A percentile compares a stretch with the other conserved stretches of the same genome.
phyloP scores from a whole-genome alignment of 208 protist genomes.

The Naegleria gruberi region DNA sequence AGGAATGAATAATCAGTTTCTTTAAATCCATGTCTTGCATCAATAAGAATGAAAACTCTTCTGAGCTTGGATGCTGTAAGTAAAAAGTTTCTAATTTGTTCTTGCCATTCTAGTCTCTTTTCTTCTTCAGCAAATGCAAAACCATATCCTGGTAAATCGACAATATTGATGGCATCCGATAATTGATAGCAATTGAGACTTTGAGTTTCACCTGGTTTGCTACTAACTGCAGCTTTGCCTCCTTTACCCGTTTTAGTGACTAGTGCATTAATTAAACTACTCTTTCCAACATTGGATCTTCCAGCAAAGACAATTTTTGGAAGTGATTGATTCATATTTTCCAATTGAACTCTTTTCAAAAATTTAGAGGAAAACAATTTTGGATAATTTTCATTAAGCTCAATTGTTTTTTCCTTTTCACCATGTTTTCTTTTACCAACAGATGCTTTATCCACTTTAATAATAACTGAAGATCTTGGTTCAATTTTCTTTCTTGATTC shows the following conservation, averaged over 20 bases:
- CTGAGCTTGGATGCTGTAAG: background rate
- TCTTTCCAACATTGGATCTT: slow-evolving; percentile 19
- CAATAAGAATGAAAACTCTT: slow-evolving; percentile 8
- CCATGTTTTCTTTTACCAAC: background rate
- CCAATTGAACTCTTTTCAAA: background rate
- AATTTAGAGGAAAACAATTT: background rate
- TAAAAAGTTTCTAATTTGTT: background rate
- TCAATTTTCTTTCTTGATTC: background rate
- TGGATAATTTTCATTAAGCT: background rate
- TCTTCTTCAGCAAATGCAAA: slow-evolving; percentile 17
- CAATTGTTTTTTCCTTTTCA: background rate
- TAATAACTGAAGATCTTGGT: background rate
- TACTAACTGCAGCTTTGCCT: background rate
- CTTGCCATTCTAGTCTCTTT: background rate
- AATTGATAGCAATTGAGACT: background rate
- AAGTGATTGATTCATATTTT: background rate
- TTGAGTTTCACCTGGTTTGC: background rate
- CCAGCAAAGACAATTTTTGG: slow-evolving; percentile 12
- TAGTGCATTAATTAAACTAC: slow-evolving; percentile 14
- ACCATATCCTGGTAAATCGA: slow-evolving; percentile 19
- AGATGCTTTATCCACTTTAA: background rate
- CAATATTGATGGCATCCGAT: background rate
- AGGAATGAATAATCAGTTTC: background rate
- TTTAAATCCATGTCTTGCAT: slow-evolving; percentile 8
- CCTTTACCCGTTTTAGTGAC: background rate